phyloP scores from a whole-genome alignment of 208 protist species.

The Entamoeba dispar region DNA sequence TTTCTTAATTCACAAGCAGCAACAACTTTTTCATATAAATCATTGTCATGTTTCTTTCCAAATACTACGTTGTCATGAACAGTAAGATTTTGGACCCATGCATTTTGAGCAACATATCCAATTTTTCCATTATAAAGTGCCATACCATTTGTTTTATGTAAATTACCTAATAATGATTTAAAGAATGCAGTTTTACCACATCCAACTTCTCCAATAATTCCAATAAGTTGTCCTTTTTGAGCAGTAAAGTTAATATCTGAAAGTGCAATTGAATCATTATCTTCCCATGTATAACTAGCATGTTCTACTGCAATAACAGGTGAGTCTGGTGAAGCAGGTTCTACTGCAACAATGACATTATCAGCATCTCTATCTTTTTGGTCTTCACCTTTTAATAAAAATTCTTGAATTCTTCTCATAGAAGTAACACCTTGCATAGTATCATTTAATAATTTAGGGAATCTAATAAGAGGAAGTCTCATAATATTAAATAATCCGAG shows the following conservation, averaged over 20 bases:
- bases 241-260: not conserved
- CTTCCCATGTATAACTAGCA: not conserved
- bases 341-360: not conserved
- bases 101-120: slow-evolving; percentile 59
- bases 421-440: not conserved
- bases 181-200: slow-evolving; percentile 2
- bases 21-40: slow-evolving; percentile 30
- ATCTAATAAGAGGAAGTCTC: not conserved
- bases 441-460: not conserved
- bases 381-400: not conserved
- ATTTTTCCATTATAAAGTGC: slow-evolving; percentile 26
- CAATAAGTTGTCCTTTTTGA: slow-evolving; percentile 1
- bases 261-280: not conserved
- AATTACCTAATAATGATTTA: not conserved
- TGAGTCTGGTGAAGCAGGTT: not conserved
- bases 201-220: not conserved
- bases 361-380: not conserved
- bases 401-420: not conserved
- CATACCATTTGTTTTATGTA: slow-evolving; percentile 2
- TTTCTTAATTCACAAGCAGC: slow-evolving; percentile 44
- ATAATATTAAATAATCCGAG: slow-evolving; percentile 4
- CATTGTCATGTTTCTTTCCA: slow-evolving; percentile 31
- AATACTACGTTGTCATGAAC: slow-evolving; percentile 66
- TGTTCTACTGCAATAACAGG: not conserved
- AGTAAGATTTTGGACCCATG: slow-evolving; percentile 66